Base-by-base conservation (phyloP, 2,329 filamentous ascomycete genomes). In the Phialocephala sp. region DNA sequence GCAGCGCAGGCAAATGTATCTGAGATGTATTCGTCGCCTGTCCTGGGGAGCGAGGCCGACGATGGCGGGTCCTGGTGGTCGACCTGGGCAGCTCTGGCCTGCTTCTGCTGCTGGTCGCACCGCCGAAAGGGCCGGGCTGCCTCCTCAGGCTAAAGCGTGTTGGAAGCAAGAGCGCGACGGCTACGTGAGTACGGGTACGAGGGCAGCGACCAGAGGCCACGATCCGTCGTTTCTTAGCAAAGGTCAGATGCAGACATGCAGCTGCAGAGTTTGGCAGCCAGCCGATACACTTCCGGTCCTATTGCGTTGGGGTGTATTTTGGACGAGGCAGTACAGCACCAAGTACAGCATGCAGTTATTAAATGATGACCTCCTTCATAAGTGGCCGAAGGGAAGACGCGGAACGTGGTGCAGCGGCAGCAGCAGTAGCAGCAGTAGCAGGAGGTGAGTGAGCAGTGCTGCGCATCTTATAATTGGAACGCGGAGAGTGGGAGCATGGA, bases 201-300 rank as follows among this genome's bases (percentile, higher is more conserved):
- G 50, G 22, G 35, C 3, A 18, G 22, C 11, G 35, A 20, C 18
- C 27, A 55, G 24, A 36, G 52, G 14, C 59, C 45, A 50, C 37
- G 37, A 41, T 41, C 15, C 37, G 12, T 41, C n/a, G n/a, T 2
- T 45, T 45, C 43, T 45, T 45, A 50, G 45, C 62, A 60, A 35
- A 64, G 56, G 62, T 60, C 60, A 64, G 62, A 22, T 20, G 45
- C 45, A 41, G 37, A 41, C 9, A 39, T 45, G 57, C 62, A 55
- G 47, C 14, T 55, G 52, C 52, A 55, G 14, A 35, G 52, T 35
- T 24, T 52, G 47, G n/a, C 2, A 50, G n/a, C n/a, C 45, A 8
- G 45, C 52, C 35, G 52, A 55, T 55, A 35, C n/a, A 20, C 14
- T 55, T 24, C 20, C 35, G 52, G 12, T 35, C 39, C 6, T 14